Conservation (phyloP, 108 stramenopile species). For the Nannochloropsis gaditana region DNA sequence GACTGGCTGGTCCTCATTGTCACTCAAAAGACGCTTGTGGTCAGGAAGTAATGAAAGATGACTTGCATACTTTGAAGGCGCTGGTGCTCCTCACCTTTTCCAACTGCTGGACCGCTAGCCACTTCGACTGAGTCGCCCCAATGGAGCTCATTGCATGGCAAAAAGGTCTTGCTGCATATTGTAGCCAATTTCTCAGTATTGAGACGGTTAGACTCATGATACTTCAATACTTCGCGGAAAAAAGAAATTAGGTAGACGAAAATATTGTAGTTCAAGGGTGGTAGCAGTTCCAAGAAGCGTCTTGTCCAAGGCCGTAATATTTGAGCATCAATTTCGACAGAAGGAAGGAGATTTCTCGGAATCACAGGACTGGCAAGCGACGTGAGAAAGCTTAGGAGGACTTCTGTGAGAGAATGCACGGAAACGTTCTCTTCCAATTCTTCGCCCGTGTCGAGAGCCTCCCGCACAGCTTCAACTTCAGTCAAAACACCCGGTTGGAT, state of each 20-base stretch:
- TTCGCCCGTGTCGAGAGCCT: slow-evolving; percentile 70
- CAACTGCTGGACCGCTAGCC: neutral
- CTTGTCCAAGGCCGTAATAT: slow-evolving; percentile 68
- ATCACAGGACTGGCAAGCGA: slow-evolving; percentile 64
- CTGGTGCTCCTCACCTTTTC: neutral
- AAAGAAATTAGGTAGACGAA: slow-evolving; percentile 95
- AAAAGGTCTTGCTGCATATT: slow-evolving; percentile 11
- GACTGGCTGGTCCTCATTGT: too few relatives aligned
- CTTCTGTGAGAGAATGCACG: slow-evolving; percentile 63
- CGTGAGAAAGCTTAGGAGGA: slow-evolving; percentile 63
- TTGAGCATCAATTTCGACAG: slow-evolving; percentile 71
- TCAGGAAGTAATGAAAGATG: neutral
- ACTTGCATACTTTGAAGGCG: neutral
- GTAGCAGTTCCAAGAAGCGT: slow-evolving; percentile 71
- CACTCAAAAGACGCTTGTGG: neutral
- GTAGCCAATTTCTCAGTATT: slow-evolving; percentile 68
- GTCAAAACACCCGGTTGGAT: slow-evolving; percentile 61
- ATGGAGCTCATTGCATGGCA: slow-evolving; percentile 29
- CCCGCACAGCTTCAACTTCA: slow-evolving; percentile 73
- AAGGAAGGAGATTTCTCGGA: slow-evolving; percentile 71
- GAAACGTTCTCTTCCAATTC: slow-evolving; percentile 42
- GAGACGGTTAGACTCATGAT: slow-evolving; percentile 62
- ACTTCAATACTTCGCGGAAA: slow-evolving; percentile 76
- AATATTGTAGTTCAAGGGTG: slow-evolving; percentile 84
- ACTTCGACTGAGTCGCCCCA: neutral